These are phyloP conservation scores for Trifolium fragiferum DNA, from an alignment of 306 rosid genomes.

Conservation along the genomic window DNA sequence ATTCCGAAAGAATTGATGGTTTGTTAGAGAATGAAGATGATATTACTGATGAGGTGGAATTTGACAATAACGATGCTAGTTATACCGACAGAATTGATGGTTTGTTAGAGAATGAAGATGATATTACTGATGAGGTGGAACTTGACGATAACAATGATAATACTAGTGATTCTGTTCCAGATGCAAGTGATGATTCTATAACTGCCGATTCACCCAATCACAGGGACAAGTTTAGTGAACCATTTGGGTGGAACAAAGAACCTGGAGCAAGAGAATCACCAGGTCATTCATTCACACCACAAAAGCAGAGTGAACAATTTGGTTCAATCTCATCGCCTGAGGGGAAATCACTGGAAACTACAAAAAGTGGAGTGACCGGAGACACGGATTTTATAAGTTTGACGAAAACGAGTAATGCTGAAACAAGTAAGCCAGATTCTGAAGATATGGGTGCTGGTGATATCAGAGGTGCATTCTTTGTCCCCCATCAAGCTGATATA, in stretches of 20 bases:
- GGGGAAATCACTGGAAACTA: conserved; percentile 30
- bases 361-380: conserved; percentile 36
- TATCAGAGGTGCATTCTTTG: conserved; percentile 19
- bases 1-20: conserved; percentile 50
- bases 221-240: too few relatives aligned
- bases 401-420: conserved; percentile 21
- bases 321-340: conserved; percentile 36
- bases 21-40: conserved; percentile 59
- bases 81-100: conserved; percentile 54
- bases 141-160: conserved; percentile 30
- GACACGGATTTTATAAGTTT: conserved; percentile 17
- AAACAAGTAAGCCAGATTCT: conserved; percentile 42
- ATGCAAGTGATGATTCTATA: conserved; percentile 35
- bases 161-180: conserved; percentile 40
- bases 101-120: conserved; percentile 59
- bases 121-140: conserved; percentile 49
- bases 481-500: conserved; percentile 61
- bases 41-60: conserved; percentile 48
- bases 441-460: conserved; percentile 31
- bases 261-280: conserved; percentile 41
- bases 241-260: too few relatives aligned
- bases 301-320: conserved; percentile 29
- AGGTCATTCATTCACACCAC: conserved; percentile 26
- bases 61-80: conserved; percentile 34
- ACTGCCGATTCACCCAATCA: conserved; percentile 31